These are phyloP conservation scores for Artemisia argyi DNA, from an alignment of 129 eudicot genomes.

Conservation along the genomic window DNA sequence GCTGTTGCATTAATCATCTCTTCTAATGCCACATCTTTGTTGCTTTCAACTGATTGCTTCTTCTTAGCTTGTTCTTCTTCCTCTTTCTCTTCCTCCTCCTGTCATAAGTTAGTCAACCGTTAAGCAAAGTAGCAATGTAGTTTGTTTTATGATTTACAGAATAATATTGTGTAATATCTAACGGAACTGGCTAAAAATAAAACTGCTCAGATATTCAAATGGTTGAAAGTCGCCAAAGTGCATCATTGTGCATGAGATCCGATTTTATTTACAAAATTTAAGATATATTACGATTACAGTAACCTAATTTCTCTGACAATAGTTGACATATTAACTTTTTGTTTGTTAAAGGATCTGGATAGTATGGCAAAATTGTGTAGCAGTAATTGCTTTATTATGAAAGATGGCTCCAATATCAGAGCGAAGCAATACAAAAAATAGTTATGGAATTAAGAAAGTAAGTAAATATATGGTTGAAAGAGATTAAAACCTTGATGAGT, in stretches of 20 bases:
- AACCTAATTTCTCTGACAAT: too few relatives aligned
- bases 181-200: too few relatives aligned
- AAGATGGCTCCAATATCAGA: background rate
- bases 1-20: slow-evolving; percentile 77
- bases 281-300: too few relatives aligned
- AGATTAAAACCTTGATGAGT: slow-evolving; percentile 75
- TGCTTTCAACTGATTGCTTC: slow-evolving; percentile 47
- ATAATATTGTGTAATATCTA: too few relatives aligned
- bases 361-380: background rate
- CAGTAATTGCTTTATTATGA: background rate
- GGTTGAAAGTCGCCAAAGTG: too few relatives aligned
- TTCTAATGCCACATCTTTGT: slow-evolving; percentile 77
- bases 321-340: too few relatives aligned
- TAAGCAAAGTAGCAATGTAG: background rate
- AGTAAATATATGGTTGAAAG: background rate
- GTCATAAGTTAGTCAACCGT: slow-evolving; percentile 17
- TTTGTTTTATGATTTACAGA: too few relatives aligned
- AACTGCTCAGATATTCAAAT: too few relatives aligned
- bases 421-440: background rate
- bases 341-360: too few relatives aligned
- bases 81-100: slow-evolving; percentile 91
- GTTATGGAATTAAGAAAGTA: slow-evolving; percentile 6
- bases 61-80: slow-evolving; percentile 78
- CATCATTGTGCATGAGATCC: too few relatives aligned
- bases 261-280: too few relatives aligned